Evolutionary conservation across 108 stramenopile species (phyloP), one percentile per base, ranked within the genome.

Genomic region (Hondaea fermentalgiana): DNA sequence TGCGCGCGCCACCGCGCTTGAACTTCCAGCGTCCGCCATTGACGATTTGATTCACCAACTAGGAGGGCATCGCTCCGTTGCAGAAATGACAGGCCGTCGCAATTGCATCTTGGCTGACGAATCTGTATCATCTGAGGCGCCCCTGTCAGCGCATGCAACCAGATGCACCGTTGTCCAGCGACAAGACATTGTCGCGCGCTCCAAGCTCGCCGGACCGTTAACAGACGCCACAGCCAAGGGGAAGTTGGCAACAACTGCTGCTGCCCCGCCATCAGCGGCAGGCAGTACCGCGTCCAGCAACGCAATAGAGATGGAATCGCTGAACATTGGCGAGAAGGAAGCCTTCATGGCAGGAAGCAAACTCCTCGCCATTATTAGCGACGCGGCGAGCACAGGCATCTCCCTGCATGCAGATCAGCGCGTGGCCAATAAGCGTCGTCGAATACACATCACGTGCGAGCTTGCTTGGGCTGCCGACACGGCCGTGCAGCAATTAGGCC

Each of bases 391-490:
- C 23, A 96, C 95, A 1, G 96, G 96, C 25, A 92, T 96, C 23
- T 91, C 91, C 49, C 72, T 96, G 57, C 95, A 96, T 71, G 91
- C 91, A 5, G 88, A 88, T 60, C 35, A n/a, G 45, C 60, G 88
- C 17, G 92, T 93, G 4, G 92, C 91, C 43, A 87, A 87, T 57
- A 90, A 94, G 57, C 90, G 87, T 57, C 88, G 95, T 6, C 93
- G 96, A 5, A 92, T 96, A 19, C 96, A 97, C 90, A 94, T 95
- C 57, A 96, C 96, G 53, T 92, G 96, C 55, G 96, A 96, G 91
- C 93, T 96, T n/a, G 95, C 96, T 4, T 96, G 96, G 96, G 93
- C 95, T 16, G 96, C 96, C 4, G 96, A 96, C 90, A 96, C 95
- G 90, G 95, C 95, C 5, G 95, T 96, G n/a, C 96, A 97, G 92